Base-by-base conservation (phyloP, 177 flowering plant genomes). In the Vitis hybrid region DNA sequence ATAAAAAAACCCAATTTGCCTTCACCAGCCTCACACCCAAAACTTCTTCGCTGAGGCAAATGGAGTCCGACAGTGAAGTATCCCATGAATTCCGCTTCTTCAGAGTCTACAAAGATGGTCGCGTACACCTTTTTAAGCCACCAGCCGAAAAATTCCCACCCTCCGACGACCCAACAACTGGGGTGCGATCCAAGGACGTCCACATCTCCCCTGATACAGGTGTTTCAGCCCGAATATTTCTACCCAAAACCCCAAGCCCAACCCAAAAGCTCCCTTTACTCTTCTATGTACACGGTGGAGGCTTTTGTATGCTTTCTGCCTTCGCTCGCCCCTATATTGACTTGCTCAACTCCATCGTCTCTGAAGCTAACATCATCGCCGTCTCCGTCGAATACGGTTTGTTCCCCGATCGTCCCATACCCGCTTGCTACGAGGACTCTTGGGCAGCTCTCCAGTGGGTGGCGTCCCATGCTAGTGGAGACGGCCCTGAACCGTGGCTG, bases 271-370 rank as follows among this genome's bases (percentile, higher is more conserved):
- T 82, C 12, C 87, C 87, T 0, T n/a, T 84, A 17, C 52, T 82
- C 1, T 13, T 80, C n/a, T 63, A 79, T 80, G 14, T 77, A 52
- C 90, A 87, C 62, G 90, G 85, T 6, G 90, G 91, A 1, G 84
- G 65, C 1, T 86, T 83, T 65, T 69, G 68, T 60, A 2, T 77
- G 19, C 81, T 4, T 9, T 70, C 77, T 8, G 27, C 79, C 13
- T 78, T 74, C 12, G 52, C 70, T 4, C 64, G 77, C 24, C 10
- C 2, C 4, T 74, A 70, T 74, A 81, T 83, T 46, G 11, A 54
- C 52, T 78, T 27, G 60, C 60, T 83, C 46, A 66, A 60, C 56
- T 27, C 75, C 6, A 19, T 86, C 5, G 81, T 52, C 13, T 48
- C 76, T 9, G 61, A 70, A 50, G 83, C 83, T 4, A 51, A 68